A percentile compares a stretch with the other conserved stretches of the same genome.
phyloP scores from a whole-genome alignment of 2,329 filamentous ascomycete genomes.

The Fusarium coffeatum region DNA sequence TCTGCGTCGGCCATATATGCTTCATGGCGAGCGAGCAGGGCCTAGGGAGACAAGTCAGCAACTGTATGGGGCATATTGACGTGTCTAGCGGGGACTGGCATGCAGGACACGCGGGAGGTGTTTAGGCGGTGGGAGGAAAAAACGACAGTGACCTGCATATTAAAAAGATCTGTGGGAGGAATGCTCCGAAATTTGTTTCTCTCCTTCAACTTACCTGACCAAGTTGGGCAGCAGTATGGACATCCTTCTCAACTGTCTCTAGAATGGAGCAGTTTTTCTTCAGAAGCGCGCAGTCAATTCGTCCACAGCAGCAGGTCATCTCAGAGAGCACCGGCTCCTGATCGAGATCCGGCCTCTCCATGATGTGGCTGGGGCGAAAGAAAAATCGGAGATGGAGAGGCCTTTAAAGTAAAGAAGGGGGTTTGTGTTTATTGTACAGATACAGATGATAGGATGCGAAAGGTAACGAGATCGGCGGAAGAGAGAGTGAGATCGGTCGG shows the following conservation, averaged over 20 bases:
- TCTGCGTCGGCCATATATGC: slow-evolving; percentile 94
- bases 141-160: background rate
- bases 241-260: slow-evolving; percentile 86
- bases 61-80: slow-evolving; percentile 48
- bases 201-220: slow-evolving; percentile 81
- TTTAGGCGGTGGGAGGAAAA: slow-evolving; percentile 20
- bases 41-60: slow-evolving; percentile 79
- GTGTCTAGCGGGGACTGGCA: slow-evolving; percentile 39
- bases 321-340: slow-evolving; percentile 48
- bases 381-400: slow-evolving; percentile 37
- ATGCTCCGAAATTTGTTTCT: slow-evolving; percentile 39
- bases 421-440: slow-evolving; percentile 26
- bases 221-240: slow-evolving; percentile 85
- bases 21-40: slow-evolving; percentile 90
- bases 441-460: slow-evolving; percentile 4
- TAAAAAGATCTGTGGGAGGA: slow-evolving; percentile 29
- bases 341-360: slow-evolving; percentile 44
- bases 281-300: slow-evolving; percentile 80
- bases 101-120: slow-evolving; percentile 32
- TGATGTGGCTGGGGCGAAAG: slow-evolving; percentile 26
- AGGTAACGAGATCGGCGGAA: slow-evolving; percentile 13
- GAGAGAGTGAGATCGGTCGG: slow-evolving; percentile 21
- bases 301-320: slow-evolving; percentile 86
- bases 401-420: slow-evolving; percentile 9
- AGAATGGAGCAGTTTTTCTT: slow-evolving; percentile 83